These are phyloP conservation scores for Apiotrichum montevideense DNA, from an alignment of 1,284 basidiomycete species.

Conservation along the genomic window DNA sequence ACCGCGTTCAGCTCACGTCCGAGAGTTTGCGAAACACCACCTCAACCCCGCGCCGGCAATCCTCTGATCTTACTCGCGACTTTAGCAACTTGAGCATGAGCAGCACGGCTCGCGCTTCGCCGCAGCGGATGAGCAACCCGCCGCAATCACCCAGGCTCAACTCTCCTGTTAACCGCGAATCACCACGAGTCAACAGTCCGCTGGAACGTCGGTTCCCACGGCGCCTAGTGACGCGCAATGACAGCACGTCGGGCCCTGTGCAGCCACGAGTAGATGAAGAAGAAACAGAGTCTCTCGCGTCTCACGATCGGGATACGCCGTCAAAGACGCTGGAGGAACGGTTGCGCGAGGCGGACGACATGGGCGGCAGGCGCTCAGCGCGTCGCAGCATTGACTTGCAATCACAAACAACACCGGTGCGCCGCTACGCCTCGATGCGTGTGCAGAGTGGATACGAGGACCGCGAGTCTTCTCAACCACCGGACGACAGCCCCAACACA, in stretches of 20 bases:
- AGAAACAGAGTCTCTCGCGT: background rate
- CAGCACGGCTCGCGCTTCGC: background rate
- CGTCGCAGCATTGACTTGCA: background rate
- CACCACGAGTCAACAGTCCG: background rate
- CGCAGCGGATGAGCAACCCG: constrained; percentile 1
- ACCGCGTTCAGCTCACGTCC: background rate
- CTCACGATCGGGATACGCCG: background rate
- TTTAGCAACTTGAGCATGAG: background rate
- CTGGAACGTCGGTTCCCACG: constrained; percentile 15
- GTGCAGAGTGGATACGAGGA: background rate
- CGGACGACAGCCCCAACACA: background rate
- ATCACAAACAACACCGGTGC: background rate
- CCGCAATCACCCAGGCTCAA: background rate
- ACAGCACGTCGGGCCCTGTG: constrained; percentile 3
- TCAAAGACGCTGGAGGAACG: constrained; percentile 21
- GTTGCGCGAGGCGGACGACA: constrained; percentile 36
- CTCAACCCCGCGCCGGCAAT: constrained; percentile 1
- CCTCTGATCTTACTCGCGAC: constrained; percentile 7
- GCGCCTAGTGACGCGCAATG: constrained; percentile 3
- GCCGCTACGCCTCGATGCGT: background rate
- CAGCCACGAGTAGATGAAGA: constrained; percentile 8
- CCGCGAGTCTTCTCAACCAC: background rate
- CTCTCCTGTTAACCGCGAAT: background rate
- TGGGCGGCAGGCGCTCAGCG: constrained; percentile 14
- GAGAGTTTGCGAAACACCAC: background rate